These are phyloP conservation scores for Bipolaris bicolor DNA, from an alignment of 2,329 filamentous ascomycete species.

Conservation along the genomic window DNA sequence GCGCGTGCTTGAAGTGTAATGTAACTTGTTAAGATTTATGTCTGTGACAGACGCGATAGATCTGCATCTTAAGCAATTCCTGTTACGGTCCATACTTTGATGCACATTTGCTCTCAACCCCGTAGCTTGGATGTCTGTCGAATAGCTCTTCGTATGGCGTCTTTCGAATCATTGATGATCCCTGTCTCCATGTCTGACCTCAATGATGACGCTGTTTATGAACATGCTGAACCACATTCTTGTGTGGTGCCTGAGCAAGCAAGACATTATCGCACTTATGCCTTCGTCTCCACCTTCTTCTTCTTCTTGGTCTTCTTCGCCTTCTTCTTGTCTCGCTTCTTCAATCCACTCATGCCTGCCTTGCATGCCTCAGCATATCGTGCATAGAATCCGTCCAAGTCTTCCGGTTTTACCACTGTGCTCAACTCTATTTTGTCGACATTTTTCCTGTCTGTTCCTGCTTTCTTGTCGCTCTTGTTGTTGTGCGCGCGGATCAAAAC, in stretches of 20 bases:
- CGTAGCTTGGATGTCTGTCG: background rate
- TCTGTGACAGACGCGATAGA: background rate
- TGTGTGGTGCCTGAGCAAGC: background rate
- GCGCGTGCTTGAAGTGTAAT: background rate
- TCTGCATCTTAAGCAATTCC: background rate
- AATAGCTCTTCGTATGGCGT: background rate
- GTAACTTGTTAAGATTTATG: background rate
- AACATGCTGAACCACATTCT: background rate
- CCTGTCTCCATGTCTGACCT: background rate
- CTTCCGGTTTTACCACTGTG: conserved; percentile 78
- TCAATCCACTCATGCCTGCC: conserved; percentile 82
- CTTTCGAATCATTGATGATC: background rate
- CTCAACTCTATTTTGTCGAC: conserved; percentile 75
- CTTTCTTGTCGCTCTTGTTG: conserved; percentile 65
- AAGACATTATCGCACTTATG: conserved; percentile 9
- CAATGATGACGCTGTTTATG: background rate
- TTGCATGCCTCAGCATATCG: conserved; percentile 92
- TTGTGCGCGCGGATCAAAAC: conserved; percentile 85
- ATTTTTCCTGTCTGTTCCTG: conserved; percentile 45
- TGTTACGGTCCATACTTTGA: background rate
- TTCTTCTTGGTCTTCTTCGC: conserved; percentile 76
- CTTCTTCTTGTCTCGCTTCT: conserved; percentile 91
- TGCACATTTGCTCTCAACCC: background rate
- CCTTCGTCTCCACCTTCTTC: conserved; percentile 59
- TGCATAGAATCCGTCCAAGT: conserved; percentile 79